Base-by-base conservation (phyloP, 345 rosid species). In the Heritiera fomes region DNA sequence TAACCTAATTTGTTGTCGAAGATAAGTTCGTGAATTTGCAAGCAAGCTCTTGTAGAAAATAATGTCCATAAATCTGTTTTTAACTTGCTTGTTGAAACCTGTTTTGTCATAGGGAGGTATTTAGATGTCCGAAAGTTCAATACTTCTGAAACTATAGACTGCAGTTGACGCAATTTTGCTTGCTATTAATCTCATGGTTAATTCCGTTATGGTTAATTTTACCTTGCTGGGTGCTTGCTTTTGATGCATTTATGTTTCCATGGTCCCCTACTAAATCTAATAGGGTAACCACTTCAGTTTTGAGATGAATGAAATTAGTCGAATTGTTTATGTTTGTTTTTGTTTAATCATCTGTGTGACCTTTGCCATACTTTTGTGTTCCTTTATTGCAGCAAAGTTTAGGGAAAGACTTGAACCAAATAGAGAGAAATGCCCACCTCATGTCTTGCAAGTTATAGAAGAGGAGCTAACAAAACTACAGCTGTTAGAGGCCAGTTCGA, bases 401-500 rank as follows among this genome's bases (percentile, higher is more conserved):
- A 90, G 89, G 79, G 98, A 97, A 87, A 89, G 99, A 84, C 86
- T 97, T 78, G 98, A 94, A 74, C 92, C 92, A 74, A 94, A 88
- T 80, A 89, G 79, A 88, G 98, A 94, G 28, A 94, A 91, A 75
- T 89, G 93, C 80, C 99, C 99, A 14, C 85, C 91, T 46, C 97
- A 92, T 79, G 90, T 97, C 62, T 80, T 93, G 86, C 98, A 94
- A 91, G 98, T 94, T 74, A 94, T 94, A 73, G 98, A 96, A 84
- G 99, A 97, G 85, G 99, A 97, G 88, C 94, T 97, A 74, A 92
- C 98, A 65, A 97, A 97, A 81, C 85, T 97, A 87, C 98, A 94
- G 90, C 92, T 97, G 73, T 87, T 97, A 85, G 99, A 97, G 85
- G 97, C 99, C 77, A 97, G 99, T 85, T 97, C 99, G 38, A 97